Conservation (phyloP, 768 basidiomycete genomes). For the Imleria badia region DNA sequence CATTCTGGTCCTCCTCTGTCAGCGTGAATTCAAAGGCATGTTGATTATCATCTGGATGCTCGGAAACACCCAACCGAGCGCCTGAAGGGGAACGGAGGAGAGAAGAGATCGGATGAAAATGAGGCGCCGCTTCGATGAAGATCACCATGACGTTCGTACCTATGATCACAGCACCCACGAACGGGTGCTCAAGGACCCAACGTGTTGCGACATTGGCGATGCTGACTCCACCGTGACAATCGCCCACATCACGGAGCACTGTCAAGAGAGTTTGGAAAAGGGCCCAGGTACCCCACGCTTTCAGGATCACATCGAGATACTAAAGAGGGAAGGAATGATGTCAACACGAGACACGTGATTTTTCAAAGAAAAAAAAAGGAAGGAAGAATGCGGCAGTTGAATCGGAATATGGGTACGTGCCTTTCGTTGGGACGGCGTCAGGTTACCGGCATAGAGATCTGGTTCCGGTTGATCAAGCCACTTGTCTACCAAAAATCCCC, state of each 20-base stretch:
- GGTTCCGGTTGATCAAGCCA: conserved; percentile 72
- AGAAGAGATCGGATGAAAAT: background rate
- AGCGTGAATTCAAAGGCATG: conserved; percentile 60
- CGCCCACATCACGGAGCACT: conserved; percentile 61
- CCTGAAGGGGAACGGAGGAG: conserved; percentile 40
- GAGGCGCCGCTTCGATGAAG: background rate
- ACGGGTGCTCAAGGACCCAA: conserved; percentile 78
- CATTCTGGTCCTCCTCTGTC: conserved; percentile 51
- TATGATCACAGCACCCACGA: conserved; percentile 78
- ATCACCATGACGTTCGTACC: conserved; percentile 39
- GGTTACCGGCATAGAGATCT: conserved; percentile 60
- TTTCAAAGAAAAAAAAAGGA: background rate
- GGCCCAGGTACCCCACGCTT: conserved; percentile 76
- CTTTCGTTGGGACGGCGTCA: conserved; percentile 86
- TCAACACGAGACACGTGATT: background rate
- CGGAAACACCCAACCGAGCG: conserved; percentile 70
- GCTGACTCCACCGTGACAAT: conserved; percentile 62
- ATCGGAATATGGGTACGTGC: conserved; percentile 33
- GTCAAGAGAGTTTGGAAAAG: conserved; percentile 68
- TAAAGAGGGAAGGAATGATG: conserved; percentile 31
- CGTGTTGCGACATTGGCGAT: conserved; percentile 79
- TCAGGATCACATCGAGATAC: conserved; percentile 84
- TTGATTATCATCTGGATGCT: conserved; percentile 69
- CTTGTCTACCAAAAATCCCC: conserved; percentile 76
- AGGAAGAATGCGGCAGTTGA: background rate